phyloP scores from a whole-genome alignment of 306 rosid genomes.

The Senna siamea region DNA sequence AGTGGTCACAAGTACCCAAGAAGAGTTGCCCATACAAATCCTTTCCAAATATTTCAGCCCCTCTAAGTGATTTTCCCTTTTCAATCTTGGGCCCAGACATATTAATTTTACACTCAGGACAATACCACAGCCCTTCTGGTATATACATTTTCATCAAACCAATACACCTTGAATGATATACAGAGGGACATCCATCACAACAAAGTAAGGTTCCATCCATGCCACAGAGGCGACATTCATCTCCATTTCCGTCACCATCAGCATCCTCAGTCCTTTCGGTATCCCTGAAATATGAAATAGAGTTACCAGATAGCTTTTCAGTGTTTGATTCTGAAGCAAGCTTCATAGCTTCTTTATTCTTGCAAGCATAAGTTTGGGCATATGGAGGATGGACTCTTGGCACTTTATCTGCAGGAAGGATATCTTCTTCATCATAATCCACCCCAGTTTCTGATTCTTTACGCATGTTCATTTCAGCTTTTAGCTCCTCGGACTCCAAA shows the following conservation, averaged over 20 bases:
- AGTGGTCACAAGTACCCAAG: slow-evolving; percentile 86
- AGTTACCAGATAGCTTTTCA: slow-evolving; percentile 46
- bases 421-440: slow-evolving; percentile 69
- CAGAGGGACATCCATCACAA: slow-evolving; percentile 99
- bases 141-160: slow-evolving; percentile 80
- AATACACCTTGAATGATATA: slow-evolving; percentile 95
- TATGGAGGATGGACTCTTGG: slow-evolving; percentile 76
- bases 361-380: slow-evolving; percentile 66
- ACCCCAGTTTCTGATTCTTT: slow-evolving; percentile 77
- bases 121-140: slow-evolving; percentile 96
- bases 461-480: slow-evolving; percentile 76
- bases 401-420: slow-evolving; percentile 53
- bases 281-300: slow-evolving; percentile 40
- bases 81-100: slow-evolving; percentile 69
- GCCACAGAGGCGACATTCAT: slow-evolving; percentile 95
- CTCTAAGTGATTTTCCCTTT: slow-evolving; percentile 74
- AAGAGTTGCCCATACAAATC: slow-evolving; percentile 83
- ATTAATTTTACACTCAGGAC: slow-evolving; percentile 88
- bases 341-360: slow-evolving; percentile 62
- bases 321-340: slow-evolving; percentile 46
- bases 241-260: slow-evolving; percentile 78
- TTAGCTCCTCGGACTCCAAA: slow-evolving; percentile 68
- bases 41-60: slow-evolving; percentile 82
- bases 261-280: slow-evolving; percentile 49
- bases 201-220: slow-evolving; percentile 97